Conservation (phyloP, 75 land plant genomes). For the Isoetes taiwanensis region DNA sequence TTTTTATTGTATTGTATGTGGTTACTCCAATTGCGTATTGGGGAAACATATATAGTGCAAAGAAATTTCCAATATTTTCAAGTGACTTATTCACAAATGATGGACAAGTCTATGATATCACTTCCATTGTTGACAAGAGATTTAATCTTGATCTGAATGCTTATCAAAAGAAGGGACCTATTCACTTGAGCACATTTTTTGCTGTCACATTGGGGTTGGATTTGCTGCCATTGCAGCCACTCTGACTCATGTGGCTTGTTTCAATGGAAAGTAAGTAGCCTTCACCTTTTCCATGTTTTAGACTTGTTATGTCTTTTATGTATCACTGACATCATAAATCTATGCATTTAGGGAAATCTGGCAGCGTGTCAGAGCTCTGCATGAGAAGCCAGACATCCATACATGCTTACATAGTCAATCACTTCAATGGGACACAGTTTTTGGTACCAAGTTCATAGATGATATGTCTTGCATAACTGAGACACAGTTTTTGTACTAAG, state of each 20-base stretch:
- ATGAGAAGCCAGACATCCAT: conserved; percentile 51
- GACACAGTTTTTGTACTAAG: too few species aligned
- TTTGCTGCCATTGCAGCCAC: conserved; percentile 14
- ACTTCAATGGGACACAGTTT: too few species aligned
- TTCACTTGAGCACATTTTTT: conserved; percentile 16
- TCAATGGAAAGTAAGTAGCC: conserved; percentile 16
- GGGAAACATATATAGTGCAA: conserved; percentile 59
- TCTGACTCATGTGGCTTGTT: conserved; percentile 9
- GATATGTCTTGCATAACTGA: too few species aligned
- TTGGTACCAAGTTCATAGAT: too few species aligned
- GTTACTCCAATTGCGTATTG: conserved; percentile 57
- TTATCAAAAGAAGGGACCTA: conserved; percentile 8
- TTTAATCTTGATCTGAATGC: conserved; percentile 8
- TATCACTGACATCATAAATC: too few species aligned
- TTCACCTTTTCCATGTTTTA: too few species aligned
- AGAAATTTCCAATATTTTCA: conserved; percentile 73
- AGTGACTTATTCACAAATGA: conserved; percentile 38
- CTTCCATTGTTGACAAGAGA: not conserved
- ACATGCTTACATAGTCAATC: too few species aligned
- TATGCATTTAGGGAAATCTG: conserved; percentile 79
- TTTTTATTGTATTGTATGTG: conserved; percentile 7
- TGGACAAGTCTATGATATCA: conserved; percentile 13
- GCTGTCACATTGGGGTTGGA: conserved; percentile 10
- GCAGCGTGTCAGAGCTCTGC: conserved; percentile 17
- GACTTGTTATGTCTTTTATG: too few species aligned